A percentile compares a stretch with the other conserved stretches of the same genome.
Evolutionary conservation across 805 yeast genomes (phyloP).

Genomic region (Myxozyma geophila): DNA sequence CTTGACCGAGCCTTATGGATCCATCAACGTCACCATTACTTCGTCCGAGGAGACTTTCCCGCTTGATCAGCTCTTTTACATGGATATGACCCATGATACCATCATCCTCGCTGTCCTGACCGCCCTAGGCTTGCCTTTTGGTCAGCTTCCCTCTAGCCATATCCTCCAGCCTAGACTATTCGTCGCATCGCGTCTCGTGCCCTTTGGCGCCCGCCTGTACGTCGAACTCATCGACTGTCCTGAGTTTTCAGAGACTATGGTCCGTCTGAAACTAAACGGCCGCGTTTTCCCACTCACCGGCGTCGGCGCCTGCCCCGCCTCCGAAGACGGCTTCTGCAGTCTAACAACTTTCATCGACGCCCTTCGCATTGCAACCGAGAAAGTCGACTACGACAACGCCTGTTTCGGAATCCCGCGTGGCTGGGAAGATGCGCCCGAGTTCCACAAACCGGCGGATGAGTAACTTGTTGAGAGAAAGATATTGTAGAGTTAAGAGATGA

Average conservation of each 20-base stretch:
- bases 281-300: constrained; percentile 47
- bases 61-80: constrained; percentile 57
- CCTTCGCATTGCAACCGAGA: constrained; percentile 39
- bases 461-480: too few relatives aligned
- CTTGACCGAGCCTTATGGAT: constrained; percentile 55
- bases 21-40: constrained; percentile 52
- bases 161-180: constrained; percentile 50
- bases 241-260: constrained; percentile 36
- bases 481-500: too few relatives aligned
- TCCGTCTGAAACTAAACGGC: constrained; percentile 47
- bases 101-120: constrained; percentile 64
- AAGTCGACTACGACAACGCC: constrained; percentile 41
- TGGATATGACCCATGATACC: constrained; percentile 77
- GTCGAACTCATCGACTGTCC: constrained; percentile 48
- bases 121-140: constrained; percentile 60
- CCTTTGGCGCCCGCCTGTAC: constrained; percentile 50
- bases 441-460: constrained; percentile 20
- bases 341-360: constrained; percentile 41
- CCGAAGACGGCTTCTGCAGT: constrained; percentile 45
- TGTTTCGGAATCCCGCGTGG: constrained; percentile 41
- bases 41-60: constrained; percentile 45
- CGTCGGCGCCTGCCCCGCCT: constrained; percentile 44
- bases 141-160: constrained; percentile 52
- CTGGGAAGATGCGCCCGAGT: constrained; percentile 35
- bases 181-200: constrained; percentile 48